Evolutionary conservation across 306 rosid species (phyloP), one percentile per base, ranked within the genome.

Genomic region (Vigna trinervia): DNA sequence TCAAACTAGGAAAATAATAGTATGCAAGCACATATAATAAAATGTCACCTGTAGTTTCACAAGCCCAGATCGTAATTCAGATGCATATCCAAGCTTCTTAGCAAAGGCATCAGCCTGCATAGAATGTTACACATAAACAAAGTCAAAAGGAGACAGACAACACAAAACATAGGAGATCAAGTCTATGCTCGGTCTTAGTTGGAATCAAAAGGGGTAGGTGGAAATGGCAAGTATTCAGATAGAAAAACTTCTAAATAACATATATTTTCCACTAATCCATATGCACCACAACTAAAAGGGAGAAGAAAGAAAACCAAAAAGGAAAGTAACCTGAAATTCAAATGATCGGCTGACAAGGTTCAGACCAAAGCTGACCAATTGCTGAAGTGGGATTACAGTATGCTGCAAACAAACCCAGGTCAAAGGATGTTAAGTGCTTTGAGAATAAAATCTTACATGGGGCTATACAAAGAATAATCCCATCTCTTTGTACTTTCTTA

Each of bases 281-380:
- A 28, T 53, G 52, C 73, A 53, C 45, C 59, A 12, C 3, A 46
- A 36, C 13, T 2, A 26, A 57, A n/a, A 69, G 28, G 47, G 56
- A 50, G 19, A 79, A 19, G 46, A 69, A 23, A 56, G 72, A 71
- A 39, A 38, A 39, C 12, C 75, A 23, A 68, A 54, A 64, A 17
- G 50, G 9, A 36, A 45, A 69, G 39, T 73, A 70, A 89, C 98
- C 98, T 94, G 98, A 81, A 94, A 94, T 78, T 94, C 97, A 70
- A 92, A 92, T 71, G 98, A 87, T 67, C 95, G 83, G 93, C 97
- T 92, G 77, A 94, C 92, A 78, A 92, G 96, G 84, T 92, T 94
- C 69, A 92, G 87, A 83, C 88, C 97, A 86, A 94, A 92, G 90
- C 92, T 92, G 51, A 90, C 94, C 8, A 92, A 80, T 87, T 94